Percentiles rank a stretch among this genome's conserved stretches.
phyloP scores from a whole-genome alignment of 2,329 filamentous ascomycete genomes.

The Fusarium sp. region DNA sequence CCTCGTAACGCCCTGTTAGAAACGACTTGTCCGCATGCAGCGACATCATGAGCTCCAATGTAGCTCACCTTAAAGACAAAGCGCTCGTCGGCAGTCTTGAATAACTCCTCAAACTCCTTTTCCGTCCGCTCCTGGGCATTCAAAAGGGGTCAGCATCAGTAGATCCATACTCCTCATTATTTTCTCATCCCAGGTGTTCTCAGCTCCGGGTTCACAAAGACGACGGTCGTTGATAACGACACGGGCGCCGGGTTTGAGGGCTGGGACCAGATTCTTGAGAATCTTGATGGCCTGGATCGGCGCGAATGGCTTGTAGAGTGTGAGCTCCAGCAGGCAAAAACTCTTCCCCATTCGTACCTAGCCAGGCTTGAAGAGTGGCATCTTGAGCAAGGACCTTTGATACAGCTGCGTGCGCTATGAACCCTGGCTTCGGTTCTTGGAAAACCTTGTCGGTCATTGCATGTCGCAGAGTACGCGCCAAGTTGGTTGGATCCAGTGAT shows the following conservation, averaged over 20 bases:
- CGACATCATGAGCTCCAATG: rapidly evolving
- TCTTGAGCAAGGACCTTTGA: conserved; percentile 62
- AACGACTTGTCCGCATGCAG: conserved; percentile 13
- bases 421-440: conserved; percentile 58
- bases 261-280: conserved; percentile 60
- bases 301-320: conserved; percentile 55
- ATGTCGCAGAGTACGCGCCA: conserved; percentile 62
- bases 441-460: conserved; percentile 68
- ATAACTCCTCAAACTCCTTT: conserved; percentile 57
- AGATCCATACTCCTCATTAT: conserved; percentile 61
- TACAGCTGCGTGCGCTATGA: conserved; percentile 64
- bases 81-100: conserved; percentile 52
- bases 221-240: conserved; percentile 59
- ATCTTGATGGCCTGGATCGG: conserved; percentile 59
- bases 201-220: conserved; percentile 51
- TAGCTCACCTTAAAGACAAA: conserved; percentile 54
- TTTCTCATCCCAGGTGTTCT: conserved; percentile 57
- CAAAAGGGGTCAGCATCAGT: conserved; percentile 59
- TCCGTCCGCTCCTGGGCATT: conserved; percentile 62
- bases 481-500: conserved; percentile 58
- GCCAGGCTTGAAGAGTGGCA: conserved; percentile 59
- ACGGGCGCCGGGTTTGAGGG: conserved; percentile 63
- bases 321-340: conserved; percentile 59
- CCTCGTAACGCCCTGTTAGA: conserved; percentile 51
- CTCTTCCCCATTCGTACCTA: conserved; percentile 64